phyloP scores from a whole-genome alignment of 768 basidiomycete species.

The Serendipita sp. region DNA sequence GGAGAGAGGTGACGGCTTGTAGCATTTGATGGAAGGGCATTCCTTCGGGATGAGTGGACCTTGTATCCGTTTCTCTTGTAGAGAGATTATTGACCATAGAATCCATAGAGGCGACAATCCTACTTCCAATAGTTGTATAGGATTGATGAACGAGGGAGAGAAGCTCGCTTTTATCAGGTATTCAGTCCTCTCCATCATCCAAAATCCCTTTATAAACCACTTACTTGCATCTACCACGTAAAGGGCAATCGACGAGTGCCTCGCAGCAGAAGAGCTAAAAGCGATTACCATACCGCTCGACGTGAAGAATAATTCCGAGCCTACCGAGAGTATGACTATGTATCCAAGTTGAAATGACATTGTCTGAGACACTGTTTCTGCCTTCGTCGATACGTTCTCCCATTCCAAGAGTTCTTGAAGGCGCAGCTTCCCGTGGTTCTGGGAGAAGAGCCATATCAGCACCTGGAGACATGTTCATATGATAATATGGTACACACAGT shows the following conservation, averaged over 20 bases:
- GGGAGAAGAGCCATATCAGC: background rate
- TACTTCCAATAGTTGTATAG: slow-evolving; percentile 24
- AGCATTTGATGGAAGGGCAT: slow-evolving; percentile 28
- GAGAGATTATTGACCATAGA: slow-evolving; percentile 15
- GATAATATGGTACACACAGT: background rate
- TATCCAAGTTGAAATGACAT: slow-evolving; percentile 48
- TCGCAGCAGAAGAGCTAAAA: slow-evolving; percentile 21
- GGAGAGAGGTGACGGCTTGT: slow-evolving; percentile 27
- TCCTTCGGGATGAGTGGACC: background rate
- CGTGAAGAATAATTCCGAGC: background rate
- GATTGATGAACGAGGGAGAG: slow-evolving; percentile 31
- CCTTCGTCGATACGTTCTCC: background rate
- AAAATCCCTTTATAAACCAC: slow-evolving; percentile 7
- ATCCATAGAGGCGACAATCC: slow-evolving; percentile 26
- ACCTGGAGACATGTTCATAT: background rate
- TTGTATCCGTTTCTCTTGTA: slow-evolving; percentile 20
- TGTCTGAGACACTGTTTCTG: slow-evolving; percentile 5
- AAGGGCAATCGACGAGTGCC: slow-evolving; percentile 38
- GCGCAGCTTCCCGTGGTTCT: background rate
- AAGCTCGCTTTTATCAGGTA: slow-evolving; percentile 22
- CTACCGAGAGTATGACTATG: slow-evolving; percentile 35
- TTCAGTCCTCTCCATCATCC: background rate
- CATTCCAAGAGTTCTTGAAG: background rate
- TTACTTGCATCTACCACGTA: slow-evolving; percentile 35
- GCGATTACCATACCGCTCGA: slow-evolving; percentile 28